Conservation (phyloP, 768 basidiomycete genomes). For the Suillus decipiens region DNA sequence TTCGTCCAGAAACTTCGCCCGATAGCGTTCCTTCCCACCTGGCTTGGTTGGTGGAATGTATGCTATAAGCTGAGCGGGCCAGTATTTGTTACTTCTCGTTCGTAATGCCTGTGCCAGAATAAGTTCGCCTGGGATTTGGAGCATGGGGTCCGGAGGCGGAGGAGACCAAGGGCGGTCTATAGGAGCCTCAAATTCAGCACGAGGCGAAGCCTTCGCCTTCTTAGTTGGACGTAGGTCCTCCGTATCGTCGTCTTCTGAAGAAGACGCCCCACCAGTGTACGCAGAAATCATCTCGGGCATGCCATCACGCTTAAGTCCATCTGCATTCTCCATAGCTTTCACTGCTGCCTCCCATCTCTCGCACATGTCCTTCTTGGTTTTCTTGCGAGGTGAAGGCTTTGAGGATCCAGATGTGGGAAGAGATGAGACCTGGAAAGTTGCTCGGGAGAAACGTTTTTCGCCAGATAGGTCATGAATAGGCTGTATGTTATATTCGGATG, state of each 20-base stretch:
- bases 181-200: conserved; percentile 10
- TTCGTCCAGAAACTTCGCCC: conserved; percentile 61
- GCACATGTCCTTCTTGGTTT: conserved; percentile 30
- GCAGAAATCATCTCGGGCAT: conserved; percentile 43
- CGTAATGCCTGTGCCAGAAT: conserved; percentile 49
- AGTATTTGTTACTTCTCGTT: conserved; percentile 43
- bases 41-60: conserved; percentile 49
- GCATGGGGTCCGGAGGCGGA: conserved; percentile 46
- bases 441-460: conserved; percentile 44
- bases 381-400: conserved; percentile 46
- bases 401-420: conserved; percentile 6
- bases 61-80: conserved; percentile 64
- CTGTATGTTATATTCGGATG: conserved; percentile 43
- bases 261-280: conserved; percentile 24
- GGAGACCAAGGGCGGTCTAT: conserved; percentile 35
- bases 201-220: conserved; percentile 27
- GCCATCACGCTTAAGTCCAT: conserved; percentile 48
- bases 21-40: conserved; percentile 48
- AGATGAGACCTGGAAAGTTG: conserved; percentile 34
- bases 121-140: conserved; percentile 68
- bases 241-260: conserved; percentile 2
- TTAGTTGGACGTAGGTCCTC: conserved; percentile 13
- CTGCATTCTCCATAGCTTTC: conserved; percentile 43
- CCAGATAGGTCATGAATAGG: conserved; percentile 37
- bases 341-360: conserved; percentile 51